Evolutionary conservation across 2,329 filamentous ascomycete genomes (phyloP).

Genomic region (Fusarium acutatum): DNA sequence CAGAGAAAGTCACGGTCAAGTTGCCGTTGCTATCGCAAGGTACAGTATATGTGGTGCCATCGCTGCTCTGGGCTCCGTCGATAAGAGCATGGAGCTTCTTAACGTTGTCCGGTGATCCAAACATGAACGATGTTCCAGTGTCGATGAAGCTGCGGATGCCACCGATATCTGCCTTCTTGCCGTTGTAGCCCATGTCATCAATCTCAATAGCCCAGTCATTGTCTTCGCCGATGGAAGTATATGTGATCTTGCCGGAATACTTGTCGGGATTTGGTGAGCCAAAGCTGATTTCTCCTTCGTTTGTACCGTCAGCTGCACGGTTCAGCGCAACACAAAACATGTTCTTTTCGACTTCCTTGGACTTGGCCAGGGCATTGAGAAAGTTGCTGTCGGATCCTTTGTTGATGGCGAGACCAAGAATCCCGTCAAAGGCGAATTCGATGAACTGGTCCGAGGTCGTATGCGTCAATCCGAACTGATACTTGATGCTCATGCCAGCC

Average conservation of each 20-base stretch:
- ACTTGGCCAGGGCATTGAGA: slow-evolving; percentile 66
- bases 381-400: slow-evolving; percentile 70
- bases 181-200: slow-evolving; percentile 71
- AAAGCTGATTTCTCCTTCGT: slow-evolving; percentile 81
- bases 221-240: slow-evolving; percentile 62
- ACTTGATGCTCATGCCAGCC: slow-evolving; percentile 68
- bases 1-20: slow-evolving; percentile 74
- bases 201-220: slow-evolving; percentile 79
- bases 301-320: slow-evolving; percentile 69
- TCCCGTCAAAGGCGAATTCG: slow-evolving; percentile 86
- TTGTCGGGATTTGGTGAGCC: slow-evolving; percentile 73
- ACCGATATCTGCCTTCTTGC: slow-evolving; percentile 64
- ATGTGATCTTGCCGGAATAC: slow-evolving; percentile 74
- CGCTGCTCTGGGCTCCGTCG: slow-evolving; percentile 64
- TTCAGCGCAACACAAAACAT: slow-evolving; percentile 77
- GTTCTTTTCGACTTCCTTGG: slow-evolving; percentile 67
- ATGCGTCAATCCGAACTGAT: slow-evolving; percentile 77
- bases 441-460: slow-evolving; percentile 78
- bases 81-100: slow-evolving; percentile 73
- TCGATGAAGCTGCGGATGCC: slow-evolving; percentile 76
- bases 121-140: slow-evolving; percentile 82
- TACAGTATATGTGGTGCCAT: slow-evolving; percentile 71
- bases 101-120: slow-evolving; percentile 75
- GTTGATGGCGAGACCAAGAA: slow-evolving; percentile 78
- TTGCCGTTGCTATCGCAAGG: slow-evolving; percentile 73